These are phyloP conservation scores for Tricladium varicosporioides DNA, from an alignment of 2,329 filamentous ascomycete genomes.

Conservation along the genomic window DNA sequence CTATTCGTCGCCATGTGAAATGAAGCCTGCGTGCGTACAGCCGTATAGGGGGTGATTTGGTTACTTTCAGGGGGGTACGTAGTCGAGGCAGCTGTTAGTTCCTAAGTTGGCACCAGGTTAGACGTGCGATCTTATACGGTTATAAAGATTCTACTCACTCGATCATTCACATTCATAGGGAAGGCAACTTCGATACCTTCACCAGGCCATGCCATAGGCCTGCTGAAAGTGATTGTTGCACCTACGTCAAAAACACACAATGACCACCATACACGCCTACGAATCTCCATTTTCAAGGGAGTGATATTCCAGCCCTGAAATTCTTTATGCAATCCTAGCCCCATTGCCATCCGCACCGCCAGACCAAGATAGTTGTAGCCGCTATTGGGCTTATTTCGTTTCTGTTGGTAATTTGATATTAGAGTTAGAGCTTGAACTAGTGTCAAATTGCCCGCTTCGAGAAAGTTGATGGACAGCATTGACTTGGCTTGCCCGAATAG, in stretches of 20 bases:
- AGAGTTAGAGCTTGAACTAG: slow-evolving; percentile 44
- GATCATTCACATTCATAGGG: slow-evolving; percentile 18
- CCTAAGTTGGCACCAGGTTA: background rate
- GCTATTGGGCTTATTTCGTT: slow-evolving; percentile 49
- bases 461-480: slow-evolving; percentile 40
- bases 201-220: slow-evolving; percentile 16
- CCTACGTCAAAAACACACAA: slow-evolving; percentile 20
- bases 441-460: slow-evolving; percentile 45
- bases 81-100: slow-evolving; percentile 34
- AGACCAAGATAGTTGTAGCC: slow-evolving; percentile 78
- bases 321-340: slow-evolving; percentile 43
- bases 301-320: slow-evolving; percentile 18
- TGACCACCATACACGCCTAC: slow-evolving; percentile 19
- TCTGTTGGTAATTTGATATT: slow-evolving; percentile 34
- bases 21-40: slow-evolving; percentile 40
- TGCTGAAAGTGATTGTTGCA: slow-evolving; percentile 20
- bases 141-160: no score
- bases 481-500: slow-evolving; percentile 16
- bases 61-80: slow-evolving; percentile 37
- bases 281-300: slow-evolving; percentile 19
- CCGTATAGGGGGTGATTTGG: slow-evolving; percentile 42
- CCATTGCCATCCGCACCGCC: slow-evolving; percentile 81
- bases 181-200: slow-evolving; percentile 17
- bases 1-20: slow-evolving; percentile 44
- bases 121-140: no score